Evolutionary conservation across 352 stramenopile genomes (phyloP), one percentile per base, ranked within the genome.

Genomic region (Phytophthora crassamura): DNA sequence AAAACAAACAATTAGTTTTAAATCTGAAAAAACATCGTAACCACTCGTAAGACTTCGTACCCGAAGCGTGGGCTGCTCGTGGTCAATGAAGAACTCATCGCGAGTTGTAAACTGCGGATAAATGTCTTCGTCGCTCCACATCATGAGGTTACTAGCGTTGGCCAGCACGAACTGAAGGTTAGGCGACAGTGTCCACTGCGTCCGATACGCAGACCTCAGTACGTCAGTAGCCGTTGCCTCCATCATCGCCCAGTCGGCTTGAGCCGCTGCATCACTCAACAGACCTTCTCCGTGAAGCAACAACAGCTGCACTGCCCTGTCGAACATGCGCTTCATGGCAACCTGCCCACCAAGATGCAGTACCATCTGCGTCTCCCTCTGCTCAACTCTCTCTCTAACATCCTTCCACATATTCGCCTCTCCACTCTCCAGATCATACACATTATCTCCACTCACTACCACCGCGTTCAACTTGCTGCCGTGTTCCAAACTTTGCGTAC

Each of bases 261-360:
- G 49, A 6, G 20, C n/a, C 8, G 50, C 28, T 16, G 32, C 32
- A 45, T 52, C 25, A 62, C 48, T 52, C 6, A 59, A 50, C 15
- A 59, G 25, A 1, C 64, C 74, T 14, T 84, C 67, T n/a, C 67
- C 73, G 7, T 90, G 70, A 4, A 79, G 78, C 38, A 90, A 54
- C 16, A 95, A 59, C n/a, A 92, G 40, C 11, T 77, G 54, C 52
- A 77, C 89, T 2, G 74, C 79, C 48, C 87, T 80, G 50, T 93
- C 81, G 39, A 95, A 95, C 70, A 86, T 82, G n/a, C 51, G 53
- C 49, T 79, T 47, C 74, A 95, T 81, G 8, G 62, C 62, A 2
- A 94, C 83, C 59, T 94, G 86, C 0, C 84, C 86, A 3, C 84
- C 86, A 11, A 93, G 63, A 61, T 94, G 82, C 11, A 94, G 18